A percentile compares a stretch with the other conserved stretches of the same genome.
These are phyloP conservation scores for Trichocomaceae sp. DNA, from an alignment of 2,329 filamentous ascomycete genomes.

Conservation along the genomic window DNA sequence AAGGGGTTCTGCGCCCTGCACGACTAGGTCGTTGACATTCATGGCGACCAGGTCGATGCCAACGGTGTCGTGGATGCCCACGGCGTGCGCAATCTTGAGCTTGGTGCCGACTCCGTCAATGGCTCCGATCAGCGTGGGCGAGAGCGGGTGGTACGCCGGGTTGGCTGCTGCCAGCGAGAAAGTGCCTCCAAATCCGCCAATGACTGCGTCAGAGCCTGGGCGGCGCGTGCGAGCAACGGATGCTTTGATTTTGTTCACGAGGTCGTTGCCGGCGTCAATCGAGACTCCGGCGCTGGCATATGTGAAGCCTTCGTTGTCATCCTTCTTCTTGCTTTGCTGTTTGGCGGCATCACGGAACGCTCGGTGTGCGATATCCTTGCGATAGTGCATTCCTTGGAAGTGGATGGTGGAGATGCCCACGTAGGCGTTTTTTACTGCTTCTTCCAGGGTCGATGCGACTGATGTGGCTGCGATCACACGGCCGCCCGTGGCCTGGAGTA, in stretches of 20 bases:
- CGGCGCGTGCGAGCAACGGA: slow-evolving; percentile 79
- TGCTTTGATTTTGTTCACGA: slow-evolving; percentile 86
- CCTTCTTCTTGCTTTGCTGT: background rate
- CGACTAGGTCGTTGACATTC: slow-evolving; percentile 97
- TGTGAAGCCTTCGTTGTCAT: slow-evolving; percentile 52
- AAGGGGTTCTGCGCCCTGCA: slow-evolving; percentile 88
- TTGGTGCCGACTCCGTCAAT: slow-evolving; percentile 97
- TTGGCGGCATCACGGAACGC: slow-evolving; percentile 33
- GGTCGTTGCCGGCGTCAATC: slow-evolving; percentile 87
- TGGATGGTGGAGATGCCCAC: slow-evolving; percentile 69
- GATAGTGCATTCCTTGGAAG: slow-evolving; percentile 85
- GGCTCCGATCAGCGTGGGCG: slow-evolving; percentile 80
- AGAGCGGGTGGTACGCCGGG: slow-evolving; percentile 67
- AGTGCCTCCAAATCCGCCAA: slow-evolving; percentile 90
- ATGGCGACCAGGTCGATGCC: slow-evolving; percentile 96
- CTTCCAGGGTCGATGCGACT: slow-evolving; percentile 65
- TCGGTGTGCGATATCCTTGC: slow-evolving; percentile 85
- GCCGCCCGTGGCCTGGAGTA: slow-evolving; percentile 73
- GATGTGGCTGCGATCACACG: slow-evolving; percentile 92
- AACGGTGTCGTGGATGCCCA: slow-evolving; percentile 86
- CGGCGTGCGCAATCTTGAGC: slow-evolving; percentile 86
- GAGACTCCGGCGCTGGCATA: slow-evolving; percentile 92
- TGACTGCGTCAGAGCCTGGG: slow-evolving; percentile 82
- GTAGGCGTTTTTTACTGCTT: slow-evolving; percentile 84
- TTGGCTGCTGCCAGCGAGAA: slow-evolving; percentile 62